phyloP scores from a whole-genome alignment of 805 yeast genomes.

The Suhomyces tanzawaensis region DNA sequence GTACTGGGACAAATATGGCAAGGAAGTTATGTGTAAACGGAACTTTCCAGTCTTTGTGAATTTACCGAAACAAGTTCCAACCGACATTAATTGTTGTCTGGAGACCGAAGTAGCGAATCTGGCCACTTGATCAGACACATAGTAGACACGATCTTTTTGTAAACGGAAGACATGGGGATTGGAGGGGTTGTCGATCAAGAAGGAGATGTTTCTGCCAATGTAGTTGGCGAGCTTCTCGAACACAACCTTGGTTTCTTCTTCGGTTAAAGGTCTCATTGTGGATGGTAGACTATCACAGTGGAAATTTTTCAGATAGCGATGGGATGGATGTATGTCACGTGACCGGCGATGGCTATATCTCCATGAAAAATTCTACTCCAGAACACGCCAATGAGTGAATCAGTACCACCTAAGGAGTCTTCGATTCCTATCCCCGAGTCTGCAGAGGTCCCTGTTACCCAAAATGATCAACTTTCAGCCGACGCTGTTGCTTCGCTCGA shows the following conservation, averaged over 20 bases:
- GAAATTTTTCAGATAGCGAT: neutral
- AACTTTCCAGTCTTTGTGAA: constrained; percentile 97
- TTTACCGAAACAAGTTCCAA: constrained; percentile 93
- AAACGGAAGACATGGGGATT: constrained; percentile 93
- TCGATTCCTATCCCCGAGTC: neutral
- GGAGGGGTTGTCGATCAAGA: constrained; percentile 77
- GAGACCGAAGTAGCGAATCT: constrained; percentile 88
- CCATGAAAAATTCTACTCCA: neutral
- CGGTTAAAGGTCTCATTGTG: constrained; percentile 89
- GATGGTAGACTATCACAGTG: neutral
- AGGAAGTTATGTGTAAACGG: constrained; percentile 89
- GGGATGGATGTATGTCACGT: neutral
- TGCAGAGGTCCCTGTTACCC: neutral
- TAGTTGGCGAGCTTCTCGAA: constrained; percentile 95
- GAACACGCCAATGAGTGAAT: neutral
- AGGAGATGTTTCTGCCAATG: constrained; percentile 92
- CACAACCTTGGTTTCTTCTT: constrained; percentile 93
- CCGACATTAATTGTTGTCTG: constrained; percentile 84
- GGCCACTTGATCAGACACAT: constrained; percentile 79
- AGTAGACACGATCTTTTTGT: constrained; percentile 95
- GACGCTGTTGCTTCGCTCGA: constrained; percentile 11
- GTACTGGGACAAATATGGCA: constrained; percentile 75
- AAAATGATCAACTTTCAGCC: no score
- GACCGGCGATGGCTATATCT: neutral
- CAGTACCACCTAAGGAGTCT: neutral